A percentile compares a stretch with the other conserved stretches of the same genome.
These are phyloP conservation scores for Cladophialophora chaetospira DNA, from an alignment of 2,329 filamentous ascomycete genomes.

Conservation along the genomic window DNA sequence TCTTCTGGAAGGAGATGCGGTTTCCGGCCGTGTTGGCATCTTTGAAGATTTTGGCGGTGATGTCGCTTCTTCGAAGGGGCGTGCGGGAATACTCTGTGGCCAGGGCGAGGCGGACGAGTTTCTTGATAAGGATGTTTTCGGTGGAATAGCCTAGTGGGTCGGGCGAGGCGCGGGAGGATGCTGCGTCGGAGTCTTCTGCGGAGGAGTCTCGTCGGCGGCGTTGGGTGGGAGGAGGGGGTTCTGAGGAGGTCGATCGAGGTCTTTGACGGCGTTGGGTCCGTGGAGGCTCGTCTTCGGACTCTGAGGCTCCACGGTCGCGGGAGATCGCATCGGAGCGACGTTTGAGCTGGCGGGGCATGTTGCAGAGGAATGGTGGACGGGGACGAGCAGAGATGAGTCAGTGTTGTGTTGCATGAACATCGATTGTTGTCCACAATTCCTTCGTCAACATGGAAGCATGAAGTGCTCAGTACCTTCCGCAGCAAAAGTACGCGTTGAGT, in stretches of 20 bases:
- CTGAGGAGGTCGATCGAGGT: background rate
- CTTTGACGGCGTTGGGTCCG: background rate
- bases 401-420: background rate
- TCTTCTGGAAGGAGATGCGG: conserved; percentile 66
- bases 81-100: conserved; percentile 62
- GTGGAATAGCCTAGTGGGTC: conserved; percentile 19
- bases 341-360: conserved; percentile 29
- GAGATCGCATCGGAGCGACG: conserved; percentile 32
- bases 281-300: conserved; percentile 15
- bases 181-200: conserved; percentile 16
- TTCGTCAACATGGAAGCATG: background rate
- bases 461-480: background rate
- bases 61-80: conserved; percentile 60
- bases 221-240: conserved; percentile 1
- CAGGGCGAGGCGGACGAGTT: conserved; percentile 63
- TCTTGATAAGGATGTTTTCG: conserved; percentile 55
- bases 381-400: background rate
- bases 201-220: conserved; percentile 12
- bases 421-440: background rate
- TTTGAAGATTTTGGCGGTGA: conserved; percentile 69
- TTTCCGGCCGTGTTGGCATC: conserved; percentile 41
- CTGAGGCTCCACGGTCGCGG: conserved; percentile 19
- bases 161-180: conserved; percentile 19
- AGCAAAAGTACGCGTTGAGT: background rate
- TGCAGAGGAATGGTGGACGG: background rate